A percentile compares a stretch with the other conserved stretches of the same genome.
Evolutionary conservation across 306 rosid genomes (phyloP).

Genomic region (Morella rubra): DNA sequence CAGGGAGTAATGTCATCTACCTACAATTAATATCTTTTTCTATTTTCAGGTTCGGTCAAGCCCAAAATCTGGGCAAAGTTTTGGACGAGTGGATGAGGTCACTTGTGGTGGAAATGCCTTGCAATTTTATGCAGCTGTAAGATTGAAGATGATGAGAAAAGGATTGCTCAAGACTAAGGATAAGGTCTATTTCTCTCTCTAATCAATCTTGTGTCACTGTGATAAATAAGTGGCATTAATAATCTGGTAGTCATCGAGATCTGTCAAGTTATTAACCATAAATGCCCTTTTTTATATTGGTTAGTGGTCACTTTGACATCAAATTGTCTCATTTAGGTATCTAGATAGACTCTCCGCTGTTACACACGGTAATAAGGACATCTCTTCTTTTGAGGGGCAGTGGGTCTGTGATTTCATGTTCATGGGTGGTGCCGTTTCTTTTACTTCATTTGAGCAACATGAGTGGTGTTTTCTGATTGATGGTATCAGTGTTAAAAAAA

Average conservation of each 20-base stretch:
- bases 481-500: neutral
- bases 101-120: constrained; percentile 94
- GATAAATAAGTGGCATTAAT: too few relatives aligned
- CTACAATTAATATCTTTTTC: constrained; percentile 15
- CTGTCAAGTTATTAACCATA: neutral
- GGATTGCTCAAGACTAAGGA: constrained; percentile 57
- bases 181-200: constrained; percentile 39
- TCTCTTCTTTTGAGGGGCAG: neutral
- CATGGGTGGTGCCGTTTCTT: too few relatives aligned
- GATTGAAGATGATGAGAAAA: constrained; percentile 62
- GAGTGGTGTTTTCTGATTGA: neutral
- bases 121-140: constrained; percentile 78
- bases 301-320: neutral
- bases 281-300: neutral
- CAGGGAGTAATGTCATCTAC: constrained; percentile 13
- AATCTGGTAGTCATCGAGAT: too few relatives aligned
- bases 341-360: neutral
- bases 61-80: constrained; percentile 39
- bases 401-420: neutral
- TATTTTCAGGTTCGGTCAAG: constrained; percentile 56
- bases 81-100: constrained; percentile 58
- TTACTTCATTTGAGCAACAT: neutral
- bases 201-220: too few relatives aligned
- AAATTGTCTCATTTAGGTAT: neutral
- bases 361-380: neutral